Percentiles rank a stretch among this genome's conserved stretches.
Conservation (phyloP, 805 yeast genomes). For the Starmerella apis region DNA sequence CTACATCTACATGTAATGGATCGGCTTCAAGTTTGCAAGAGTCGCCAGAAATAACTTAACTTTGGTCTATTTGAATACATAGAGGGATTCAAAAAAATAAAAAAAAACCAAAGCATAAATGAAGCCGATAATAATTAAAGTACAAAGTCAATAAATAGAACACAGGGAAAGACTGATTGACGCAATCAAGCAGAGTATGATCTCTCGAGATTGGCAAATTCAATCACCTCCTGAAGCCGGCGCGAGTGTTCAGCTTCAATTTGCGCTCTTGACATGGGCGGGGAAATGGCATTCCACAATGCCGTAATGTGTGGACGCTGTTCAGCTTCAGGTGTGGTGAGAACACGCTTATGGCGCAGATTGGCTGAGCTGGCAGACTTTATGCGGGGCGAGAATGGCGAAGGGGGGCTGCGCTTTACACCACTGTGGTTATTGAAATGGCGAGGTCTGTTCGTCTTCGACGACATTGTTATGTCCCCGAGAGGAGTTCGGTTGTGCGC, state of each 20-base stretch:
- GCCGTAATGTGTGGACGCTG: slow-evolving; percentile 7
- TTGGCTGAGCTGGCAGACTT: slow-evolving; percentile 5
- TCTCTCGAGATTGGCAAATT: slow-evolving; percentile 20
- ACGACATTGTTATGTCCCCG: slow-evolving; percentile 14
- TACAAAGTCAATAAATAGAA: background rate
- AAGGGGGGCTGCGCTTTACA: slow-evolving; percentile 12
- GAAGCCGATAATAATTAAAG: background rate
- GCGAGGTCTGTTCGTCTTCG: slow-evolving; percentile 1
- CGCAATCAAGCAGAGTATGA: slow-evolving; percentile 3
- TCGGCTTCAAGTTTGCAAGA: too few relatives aligned
- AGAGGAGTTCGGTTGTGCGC: slow-evolving; percentile 7
- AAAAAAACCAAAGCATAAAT: too few relatives aligned
- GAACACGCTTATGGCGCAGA: background rate
- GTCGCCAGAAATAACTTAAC: too few relatives aligned
- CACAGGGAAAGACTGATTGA: background rate
- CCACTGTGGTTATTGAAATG: slow-evolving; percentile 1
- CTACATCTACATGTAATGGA: too few relatives aligned
- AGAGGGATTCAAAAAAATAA: too few relatives aligned
- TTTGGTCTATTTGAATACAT: too few relatives aligned
- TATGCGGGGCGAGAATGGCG: slow-evolving; percentile 9
- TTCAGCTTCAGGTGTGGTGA: background rate
- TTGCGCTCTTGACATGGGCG: background rate
- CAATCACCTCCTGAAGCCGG: slow-evolving; percentile 9
- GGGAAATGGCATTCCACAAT: slow-evolving; percentile 6
- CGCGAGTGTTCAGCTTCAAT: background rate